Evolutionary conservation across 2,329 filamentous ascomycete genomes (phyloP).

Genomic region (Penicillium sp.): DNA sequence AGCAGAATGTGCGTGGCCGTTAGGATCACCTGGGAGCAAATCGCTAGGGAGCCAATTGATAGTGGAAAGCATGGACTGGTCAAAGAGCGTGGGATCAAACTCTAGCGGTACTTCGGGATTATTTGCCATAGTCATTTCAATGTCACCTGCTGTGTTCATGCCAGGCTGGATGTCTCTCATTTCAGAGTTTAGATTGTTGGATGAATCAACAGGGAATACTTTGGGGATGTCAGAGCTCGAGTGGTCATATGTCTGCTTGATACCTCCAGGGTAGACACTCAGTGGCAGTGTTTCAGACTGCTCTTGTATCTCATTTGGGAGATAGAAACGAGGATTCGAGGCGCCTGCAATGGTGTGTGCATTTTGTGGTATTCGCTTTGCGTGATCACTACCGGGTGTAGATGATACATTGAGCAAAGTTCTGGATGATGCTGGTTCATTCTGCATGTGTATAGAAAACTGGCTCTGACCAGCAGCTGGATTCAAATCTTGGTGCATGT

Average conservation of each 20-base stretch:
- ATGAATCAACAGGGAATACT: slow-evolving; percentile 6
- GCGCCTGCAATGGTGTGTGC: neutral
- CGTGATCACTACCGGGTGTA: neutral
- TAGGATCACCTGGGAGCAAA: slow-evolving; percentile 20
- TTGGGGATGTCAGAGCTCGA: slow-evolving; percentile 14
- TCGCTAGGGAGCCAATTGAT: slow-evolving; percentile 41
- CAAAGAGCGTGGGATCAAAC: slow-evolving; percentile 26
- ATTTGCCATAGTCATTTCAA: slow-evolving; percentile 19
- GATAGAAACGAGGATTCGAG: slow-evolving; percentile 6
- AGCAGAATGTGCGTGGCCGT: slow-evolving; percentile 12
- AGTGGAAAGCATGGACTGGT: slow-evolving; percentile 28
- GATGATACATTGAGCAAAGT: neutral
- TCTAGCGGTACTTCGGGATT: slow-evolving; percentile 21
- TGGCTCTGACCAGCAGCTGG: slow-evolving; percentile 1
- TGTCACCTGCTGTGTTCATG: slow-evolving; percentile 11
- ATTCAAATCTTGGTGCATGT: neutral
- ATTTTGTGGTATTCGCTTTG: slow-evolving; percentile 1
- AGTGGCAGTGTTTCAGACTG: slow-evolving; percentile 11
- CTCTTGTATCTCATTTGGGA: slow-evolving; percentile 7
- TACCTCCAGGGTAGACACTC: neutral
- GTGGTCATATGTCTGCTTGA: slow-evolving; percentile 7
- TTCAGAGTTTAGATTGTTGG: slow-evolving; percentile 6
- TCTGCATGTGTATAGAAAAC: slow-evolving; percentile 6
- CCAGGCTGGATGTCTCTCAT: slow-evolving; percentile 9
- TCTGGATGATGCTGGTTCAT: neutral